Conservation (phyloP, 345 rosid genomes). For the Salix caprea region DNA sequence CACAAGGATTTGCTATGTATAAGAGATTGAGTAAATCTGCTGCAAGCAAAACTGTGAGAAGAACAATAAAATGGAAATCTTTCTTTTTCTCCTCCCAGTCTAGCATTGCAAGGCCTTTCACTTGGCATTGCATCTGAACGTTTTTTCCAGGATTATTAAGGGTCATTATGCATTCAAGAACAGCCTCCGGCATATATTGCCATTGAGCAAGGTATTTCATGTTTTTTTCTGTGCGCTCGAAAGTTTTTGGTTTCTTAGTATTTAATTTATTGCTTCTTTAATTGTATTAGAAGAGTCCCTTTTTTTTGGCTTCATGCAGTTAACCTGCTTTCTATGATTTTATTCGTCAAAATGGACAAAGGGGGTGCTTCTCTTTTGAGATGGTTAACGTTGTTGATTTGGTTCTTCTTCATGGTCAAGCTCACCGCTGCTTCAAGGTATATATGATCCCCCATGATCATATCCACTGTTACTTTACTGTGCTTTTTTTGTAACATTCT, state of each 20-base stretch:
- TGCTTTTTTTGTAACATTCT: no score
- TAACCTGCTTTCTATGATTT: no score
- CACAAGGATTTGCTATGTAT: not conserved
- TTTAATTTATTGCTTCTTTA: not conserved
- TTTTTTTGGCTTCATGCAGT: not conserved
- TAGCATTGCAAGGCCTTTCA: not conserved
- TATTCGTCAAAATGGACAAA: not conserved
- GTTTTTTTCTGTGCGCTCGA: not conserved
- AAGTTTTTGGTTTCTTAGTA: not conserved
- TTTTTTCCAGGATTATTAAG: not conserved
- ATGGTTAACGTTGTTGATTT: no score
- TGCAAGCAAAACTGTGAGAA: not conserved
- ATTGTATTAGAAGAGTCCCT: not conserved
- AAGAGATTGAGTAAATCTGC: not conserved
- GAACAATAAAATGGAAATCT: not conserved
- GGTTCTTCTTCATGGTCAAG: not conserved
- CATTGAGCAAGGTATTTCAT: not conserved
- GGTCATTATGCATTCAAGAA: not conserved
- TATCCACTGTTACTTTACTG: not conserved
- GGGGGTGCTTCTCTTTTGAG: not conserved
- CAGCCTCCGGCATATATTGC: not conserved
- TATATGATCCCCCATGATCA: not conserved
- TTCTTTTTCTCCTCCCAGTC: not conserved
- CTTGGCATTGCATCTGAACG: not conserved
- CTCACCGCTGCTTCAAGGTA: not conserved